Evolutionary conservation across 2,329 filamentous ascomycete genomes (phyloP).

Genomic region (Ceratocystis ficicola): DNA sequence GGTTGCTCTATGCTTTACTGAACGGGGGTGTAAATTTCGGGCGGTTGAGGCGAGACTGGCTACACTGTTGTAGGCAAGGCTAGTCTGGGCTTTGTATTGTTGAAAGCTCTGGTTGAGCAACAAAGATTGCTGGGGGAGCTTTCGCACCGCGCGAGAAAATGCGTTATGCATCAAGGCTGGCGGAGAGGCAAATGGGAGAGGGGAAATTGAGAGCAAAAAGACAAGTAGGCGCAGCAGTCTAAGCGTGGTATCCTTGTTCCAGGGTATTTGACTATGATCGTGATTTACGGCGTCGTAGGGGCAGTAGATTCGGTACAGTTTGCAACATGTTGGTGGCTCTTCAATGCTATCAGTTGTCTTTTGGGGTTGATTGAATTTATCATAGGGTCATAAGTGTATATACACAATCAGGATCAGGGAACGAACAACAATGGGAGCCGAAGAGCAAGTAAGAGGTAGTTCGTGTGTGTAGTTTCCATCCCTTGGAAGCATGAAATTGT

Average conservation of each 20-base stretch:
- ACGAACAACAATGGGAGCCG: not conserved
- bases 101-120: slow-evolving; percentile 2
- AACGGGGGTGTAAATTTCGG: slow-evolving; percentile 1
- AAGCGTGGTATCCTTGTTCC: not conserved
- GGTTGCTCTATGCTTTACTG: slow-evolving; percentile 21
- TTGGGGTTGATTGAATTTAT: not conserved
- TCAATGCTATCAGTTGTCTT: not conserved
- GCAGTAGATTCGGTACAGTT: not conserved
- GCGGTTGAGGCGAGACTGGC: not conserved
- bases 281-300: not conserved
- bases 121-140: slow-evolving; percentile 17
- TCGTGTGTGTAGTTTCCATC: not conserved
- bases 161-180: slow-evolving; percentile 19
- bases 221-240: not conserved
- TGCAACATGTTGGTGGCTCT: not conserved
- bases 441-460: not conserved
- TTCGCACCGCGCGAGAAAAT: slow-evolving; percentile 19
- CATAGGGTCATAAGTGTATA: not conserved
- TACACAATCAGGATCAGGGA: not conserved
- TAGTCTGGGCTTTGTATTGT: slow-evolving; percentile 2
- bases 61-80: slow-evolving; percentile 11
- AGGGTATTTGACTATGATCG: not conserved
- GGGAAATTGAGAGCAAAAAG: not conserved
- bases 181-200: not conserved
- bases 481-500: not conserved